These are phyloP conservation scores for Centella asiatica DNA, from an alignment of 129 eudicot species.

Conservation along the genomic window DNA sequence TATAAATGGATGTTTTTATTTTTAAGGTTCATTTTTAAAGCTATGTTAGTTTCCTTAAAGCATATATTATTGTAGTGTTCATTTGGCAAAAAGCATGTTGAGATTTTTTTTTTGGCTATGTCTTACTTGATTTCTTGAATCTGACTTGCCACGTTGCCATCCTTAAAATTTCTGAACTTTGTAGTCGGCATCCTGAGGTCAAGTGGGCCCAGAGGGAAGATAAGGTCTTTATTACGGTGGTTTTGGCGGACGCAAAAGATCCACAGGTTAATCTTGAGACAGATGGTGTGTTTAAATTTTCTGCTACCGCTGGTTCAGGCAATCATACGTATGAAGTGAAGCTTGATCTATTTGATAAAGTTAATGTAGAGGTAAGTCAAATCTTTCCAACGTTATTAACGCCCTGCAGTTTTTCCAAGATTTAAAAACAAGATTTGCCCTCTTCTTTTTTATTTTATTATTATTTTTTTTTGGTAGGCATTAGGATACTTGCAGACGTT, in stretches of 20 bases:
- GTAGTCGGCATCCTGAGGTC: conserved; percentile 83
- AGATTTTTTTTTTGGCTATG: not conserved
- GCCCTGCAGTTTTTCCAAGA: not conserved
- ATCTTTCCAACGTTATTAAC: not conserved
- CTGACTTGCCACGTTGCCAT: conserved; percentile 4
- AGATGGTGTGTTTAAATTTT: conserved; percentile 65
- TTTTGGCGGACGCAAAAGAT: conserved; percentile 70
- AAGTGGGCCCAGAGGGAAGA: conserved; percentile 97
- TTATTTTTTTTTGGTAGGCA: too few species aligned
- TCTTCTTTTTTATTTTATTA: too few species aligned
- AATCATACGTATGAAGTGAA: conserved; percentile 56
- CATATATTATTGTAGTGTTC: not conserved
- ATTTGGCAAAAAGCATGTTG: not conserved
- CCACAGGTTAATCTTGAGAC: conserved; percentile 82
- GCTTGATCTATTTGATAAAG: conserved; percentile 71
- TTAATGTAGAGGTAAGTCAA: conserved; percentile 62
- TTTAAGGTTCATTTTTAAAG: too few species aligned
- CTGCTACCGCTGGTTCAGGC: conserved; percentile 58
- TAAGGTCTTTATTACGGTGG: conserved; percentile 61
- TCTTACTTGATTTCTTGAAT: not conserved
- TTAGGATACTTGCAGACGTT: too few species aligned
- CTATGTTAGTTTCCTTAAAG: not conserved
- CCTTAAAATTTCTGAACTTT: conserved; percentile 2
- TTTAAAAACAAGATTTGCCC: too few species aligned
- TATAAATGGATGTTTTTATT: too few species aligned